Base-by-base conservation (phyloP, 2,329 filamentous ascomycete species). In the Fusarium oligoseptatum region DNA sequence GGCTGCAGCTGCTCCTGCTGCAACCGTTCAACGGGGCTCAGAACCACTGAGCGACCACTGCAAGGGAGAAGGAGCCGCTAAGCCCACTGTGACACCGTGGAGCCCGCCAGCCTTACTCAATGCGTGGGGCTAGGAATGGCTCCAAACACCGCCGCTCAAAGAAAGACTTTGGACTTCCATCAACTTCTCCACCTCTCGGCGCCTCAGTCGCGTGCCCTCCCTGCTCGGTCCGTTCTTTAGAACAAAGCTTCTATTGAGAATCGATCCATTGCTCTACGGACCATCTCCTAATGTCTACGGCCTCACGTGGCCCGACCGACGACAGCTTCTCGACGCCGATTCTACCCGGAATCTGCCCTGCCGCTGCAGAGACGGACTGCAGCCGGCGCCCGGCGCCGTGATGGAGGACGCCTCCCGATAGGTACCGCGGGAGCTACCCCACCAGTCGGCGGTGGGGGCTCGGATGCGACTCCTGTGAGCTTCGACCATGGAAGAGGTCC, bases 321-420 rank as follows among this genome's bases (percentile, higher is more conserved):
- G 22, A 20, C 58, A 41, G 6, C 41, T 22, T 60, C 36, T 36
- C 17, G 17, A 37, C 64, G 56, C 76, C 73, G 75, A 69, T 68
- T 77, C 73, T 72, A 75, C 71, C 73, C 76, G 67, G 22, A 56
- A 24, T n/a, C 65, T 67, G 37, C 61, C 60, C 24, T 70, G 52
- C 75, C 66, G 67, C 66, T 75, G 57, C 68, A 64, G 55, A 61
- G 64, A 62, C 65, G 61, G 74, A 66, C 69, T 78, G 75, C 64
- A 77, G 56, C 69, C 69, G 73, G 76, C 64, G 55, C 60, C 63
- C 64, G 72, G 73, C 68, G 75, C 76, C 76, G 71, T 78, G 57
- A 64, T 71, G 22, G 50, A 77, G 66, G 76, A 71, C 76, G 66
- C 61, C 69, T 74, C 77, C 76, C 76, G 76, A 78, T 78, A 78